A percentile compares a stretch with the other conserved stretches of the same genome.
phyloP scores from a whole-genome alignment of 257 asterid genomes.

The Fraxinus excelsior region DNA sequence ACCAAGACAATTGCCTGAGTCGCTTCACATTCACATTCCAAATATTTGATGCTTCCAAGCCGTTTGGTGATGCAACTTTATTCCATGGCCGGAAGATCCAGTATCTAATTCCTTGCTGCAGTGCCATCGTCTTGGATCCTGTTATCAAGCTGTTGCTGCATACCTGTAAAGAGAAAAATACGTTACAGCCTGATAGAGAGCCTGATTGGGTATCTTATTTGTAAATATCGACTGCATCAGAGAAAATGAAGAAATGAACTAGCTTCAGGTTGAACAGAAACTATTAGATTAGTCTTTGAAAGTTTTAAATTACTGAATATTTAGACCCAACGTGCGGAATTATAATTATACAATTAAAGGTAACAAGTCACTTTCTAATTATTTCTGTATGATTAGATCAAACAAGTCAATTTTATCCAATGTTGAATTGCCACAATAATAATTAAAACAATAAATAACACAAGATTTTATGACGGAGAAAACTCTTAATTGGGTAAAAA shows the following conservation, averaged over 20 bases:
- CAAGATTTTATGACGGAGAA: too few species aligned
- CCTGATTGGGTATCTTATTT: conserved; percentile 5
- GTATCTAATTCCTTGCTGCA: not conserved
- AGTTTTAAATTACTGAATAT: too few species aligned
- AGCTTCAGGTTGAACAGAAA: not conserved
- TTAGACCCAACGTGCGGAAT: too few species aligned
- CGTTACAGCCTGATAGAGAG: not conserved
- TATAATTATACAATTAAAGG: too few species aligned
- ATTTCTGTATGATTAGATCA: too few species aligned
- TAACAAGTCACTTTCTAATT: too few species aligned
- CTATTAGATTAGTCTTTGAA: not conserved
- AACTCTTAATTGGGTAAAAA: too few species aligned
- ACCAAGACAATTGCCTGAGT: conserved; percentile 34
- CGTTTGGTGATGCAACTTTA: not conserved
- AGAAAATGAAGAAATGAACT: conserved; percentile 1
- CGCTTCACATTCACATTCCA: conserved; percentile 40
- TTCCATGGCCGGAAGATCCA: not conserved
- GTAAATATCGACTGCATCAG: conserved; percentile 15
- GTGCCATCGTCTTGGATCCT: not conserved
- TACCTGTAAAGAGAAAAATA: not conserved
- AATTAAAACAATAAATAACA: too few species aligned
- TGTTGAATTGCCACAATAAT: too few species aligned
- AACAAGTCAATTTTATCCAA: too few species aligned
- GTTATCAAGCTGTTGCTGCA: not conserved
- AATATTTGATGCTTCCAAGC: not conserved